A percentile compares a stretch with the other conserved stretches of the same genome.
phyloP scores from a whole-genome alignment of 129 eudicot genomes.

The carrot (Daucus carota) region DNA sequence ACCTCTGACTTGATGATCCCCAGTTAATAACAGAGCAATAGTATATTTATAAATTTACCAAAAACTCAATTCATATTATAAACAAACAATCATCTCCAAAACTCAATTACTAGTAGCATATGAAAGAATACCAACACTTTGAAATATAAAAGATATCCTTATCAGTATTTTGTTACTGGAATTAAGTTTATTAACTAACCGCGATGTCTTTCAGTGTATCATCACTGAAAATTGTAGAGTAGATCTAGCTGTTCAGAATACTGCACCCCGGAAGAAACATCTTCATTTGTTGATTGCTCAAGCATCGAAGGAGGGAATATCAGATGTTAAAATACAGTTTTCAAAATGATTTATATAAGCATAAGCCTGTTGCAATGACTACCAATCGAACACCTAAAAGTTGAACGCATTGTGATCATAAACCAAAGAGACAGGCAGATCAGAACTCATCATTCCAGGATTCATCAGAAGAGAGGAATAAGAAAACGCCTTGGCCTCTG shows the following conservation, averaged over 20 bases:
- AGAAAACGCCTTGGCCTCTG: not conserved
- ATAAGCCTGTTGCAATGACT: not conserved
- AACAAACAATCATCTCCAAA: not conserved
- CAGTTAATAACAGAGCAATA: too few species aligned
- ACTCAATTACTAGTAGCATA: too few species aligned
- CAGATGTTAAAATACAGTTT: not conserved
- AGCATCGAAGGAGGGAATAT: not conserved
- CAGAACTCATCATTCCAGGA: not conserved
- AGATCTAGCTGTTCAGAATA: too few species aligned
- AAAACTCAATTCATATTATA: too few species aligned
- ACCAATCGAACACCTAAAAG: not conserved
- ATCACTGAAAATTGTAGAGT: too few species aligned
- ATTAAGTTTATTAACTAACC: not conserved
- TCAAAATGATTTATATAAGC: not conserved
- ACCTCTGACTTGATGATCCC: too few species aligned
- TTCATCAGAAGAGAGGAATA: not conserved
- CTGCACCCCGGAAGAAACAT: not conserved
- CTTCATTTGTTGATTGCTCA: not conserved
- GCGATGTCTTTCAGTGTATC: not conserved
- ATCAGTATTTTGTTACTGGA: too few species aligned
- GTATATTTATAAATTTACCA: too few species aligned
- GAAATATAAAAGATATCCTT: too few species aligned
- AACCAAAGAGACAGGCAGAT: not conserved
- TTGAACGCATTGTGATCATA: not conserved
- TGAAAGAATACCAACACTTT: not conserved